Evolutionary conservation across 345 rosid species (phyloP).

Genomic region (Linum lewisii): DNA sequence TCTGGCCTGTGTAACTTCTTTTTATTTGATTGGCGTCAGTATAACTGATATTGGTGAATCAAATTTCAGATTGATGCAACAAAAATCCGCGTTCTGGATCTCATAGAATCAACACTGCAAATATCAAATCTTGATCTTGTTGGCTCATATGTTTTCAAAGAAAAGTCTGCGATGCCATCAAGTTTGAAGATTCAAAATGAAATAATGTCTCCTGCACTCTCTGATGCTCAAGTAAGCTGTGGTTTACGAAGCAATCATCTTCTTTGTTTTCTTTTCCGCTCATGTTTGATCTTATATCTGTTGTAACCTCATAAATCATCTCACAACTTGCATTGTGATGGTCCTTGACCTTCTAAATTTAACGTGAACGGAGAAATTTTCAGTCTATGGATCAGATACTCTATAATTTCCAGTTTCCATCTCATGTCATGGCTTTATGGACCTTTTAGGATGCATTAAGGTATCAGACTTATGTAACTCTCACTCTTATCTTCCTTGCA

Average conservation of each 20-base stretch:
- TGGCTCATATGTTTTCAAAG: slow-evolving; percentile 46
- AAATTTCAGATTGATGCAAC: slow-evolving; percentile 57
- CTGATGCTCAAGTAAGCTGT: slow-evolving; percentile 51
- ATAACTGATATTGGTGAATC: slow-evolving; percentile 13
- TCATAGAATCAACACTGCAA: slow-evolving; percentile 62
- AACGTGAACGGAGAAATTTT: no score
- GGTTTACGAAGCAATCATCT: background rate
- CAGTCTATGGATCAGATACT: no score
- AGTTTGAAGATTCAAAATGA: slow-evolving; percentile 55
- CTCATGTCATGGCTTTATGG: background rate
- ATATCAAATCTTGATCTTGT: slow-evolving; percentile 76
- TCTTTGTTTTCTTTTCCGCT: background rate
- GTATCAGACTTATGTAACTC: background rate
- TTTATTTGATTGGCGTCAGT: background rate
- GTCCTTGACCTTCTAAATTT: background rate
- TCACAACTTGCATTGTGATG: slow-evolving; percentile 3
- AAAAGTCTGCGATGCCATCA: slow-evolving; percentile 42
- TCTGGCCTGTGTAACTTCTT: no score
- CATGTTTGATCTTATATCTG: slow-evolving; percentile 6
- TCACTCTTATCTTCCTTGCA: slow-evolving; percentile 12
- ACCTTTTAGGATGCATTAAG: background rate
- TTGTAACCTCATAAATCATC: no score
- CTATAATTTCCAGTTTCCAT: background rate
- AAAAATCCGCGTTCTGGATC: slow-evolving; percentile 60
- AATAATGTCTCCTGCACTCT: slow-evolving; percentile 66